Evolutionary conservation across 2,329 filamentous ascomycete genomes (phyloP), one percentile per base, ranked within the genome.

Genomic region (Ophiognomonia clavigignenti-juglandacearum): DNA sequence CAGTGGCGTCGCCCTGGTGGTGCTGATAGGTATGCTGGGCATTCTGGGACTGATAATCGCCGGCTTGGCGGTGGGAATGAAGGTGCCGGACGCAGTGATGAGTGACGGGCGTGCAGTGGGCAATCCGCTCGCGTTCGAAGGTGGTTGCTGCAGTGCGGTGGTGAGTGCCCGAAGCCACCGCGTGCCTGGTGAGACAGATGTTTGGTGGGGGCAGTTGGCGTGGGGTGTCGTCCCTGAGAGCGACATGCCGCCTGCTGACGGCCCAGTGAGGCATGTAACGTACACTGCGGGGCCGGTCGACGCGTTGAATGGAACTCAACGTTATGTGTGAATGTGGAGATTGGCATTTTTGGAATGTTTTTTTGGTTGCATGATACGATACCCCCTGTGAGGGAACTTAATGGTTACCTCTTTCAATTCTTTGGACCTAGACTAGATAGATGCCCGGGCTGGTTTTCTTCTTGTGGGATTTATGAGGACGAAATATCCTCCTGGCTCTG

Each of bases 61-160:
- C 6, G 24, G 24, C 24, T 6, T 10, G 24, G 24, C 24, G 24
- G 6, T 26, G 6, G 24, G 24, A 6, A 6, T 6, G 6, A 64
- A 65, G 24, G 66, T 71, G 8, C 55, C 62, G 3, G 57, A 64
- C 3, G 59, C 63, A 8, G 62, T 64, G 24, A 55, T 56, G 19
- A 64, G 64, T 6, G 61, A 64, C 46, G 67, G 65, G 35, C 54
- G 57, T 9, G 61, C 61, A 16, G 57, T 62, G 14, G 72, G 71
- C 2, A 78, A 78, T 60, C 75, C 75, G 19, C 67, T 78, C 20
- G 65, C 65, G 2, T 54, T 78, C 29, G 59, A 57, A 19, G 73
- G 68, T 24, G 74, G 74, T 10, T 64, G 66, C 35, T 78, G 74
- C 61, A 75, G 71, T 50, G 75, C 73, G 8, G 74, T 76, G n/a